phyloP scores from a whole-genome alignment of 805 yeast genomes.

The Metschnikowia sp. region DNA sequence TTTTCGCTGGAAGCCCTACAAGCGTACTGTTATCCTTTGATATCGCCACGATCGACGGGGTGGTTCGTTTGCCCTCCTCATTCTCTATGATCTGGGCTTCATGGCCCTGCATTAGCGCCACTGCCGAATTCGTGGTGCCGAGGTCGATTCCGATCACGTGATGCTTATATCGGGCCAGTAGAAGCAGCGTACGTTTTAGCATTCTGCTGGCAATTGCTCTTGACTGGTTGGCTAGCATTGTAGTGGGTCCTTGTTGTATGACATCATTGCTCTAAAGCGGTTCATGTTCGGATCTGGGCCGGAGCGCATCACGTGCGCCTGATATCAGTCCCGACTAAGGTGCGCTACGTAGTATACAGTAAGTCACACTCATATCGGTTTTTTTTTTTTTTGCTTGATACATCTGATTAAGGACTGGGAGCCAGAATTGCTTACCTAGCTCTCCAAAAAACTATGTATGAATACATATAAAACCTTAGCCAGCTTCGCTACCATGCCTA shows the following conservation, averaged over 20 bases:
- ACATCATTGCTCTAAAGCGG: no score
- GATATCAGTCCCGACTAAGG: no score
- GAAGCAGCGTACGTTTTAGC: not conserved
- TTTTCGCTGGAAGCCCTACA: slow-evolving; percentile 66
- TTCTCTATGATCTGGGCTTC: slow-evolving; percentile 67
- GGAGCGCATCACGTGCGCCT: slow-evolving; percentile 5
- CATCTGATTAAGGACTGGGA: no score
- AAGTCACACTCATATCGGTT: no score
- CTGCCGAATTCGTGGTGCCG: slow-evolving; percentile 87
- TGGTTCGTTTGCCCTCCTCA: slow-evolving; percentile 75
- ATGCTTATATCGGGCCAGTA: slow-evolving; percentile 19
- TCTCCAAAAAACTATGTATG: no score
- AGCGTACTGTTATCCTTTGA: slow-evolving; percentile 38
- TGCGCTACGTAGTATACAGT: no score
- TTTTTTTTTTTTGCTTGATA: no score
- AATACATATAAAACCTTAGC: no score
- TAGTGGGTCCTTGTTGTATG: not conserved
- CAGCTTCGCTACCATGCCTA: no score
- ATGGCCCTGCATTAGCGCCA: slow-evolving; percentile 67
- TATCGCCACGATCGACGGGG: slow-evolving; percentile 76
- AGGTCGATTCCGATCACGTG: slow-evolving; percentile 74
- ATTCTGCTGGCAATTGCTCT: not conserved
- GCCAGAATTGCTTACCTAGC: no score
- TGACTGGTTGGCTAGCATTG: not conserved
- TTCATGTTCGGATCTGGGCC: not conserved